Evolutionary conservation across 164 flowering plant species (phyloP).

Genomic region (Umbilicus rupestris): DNA sequence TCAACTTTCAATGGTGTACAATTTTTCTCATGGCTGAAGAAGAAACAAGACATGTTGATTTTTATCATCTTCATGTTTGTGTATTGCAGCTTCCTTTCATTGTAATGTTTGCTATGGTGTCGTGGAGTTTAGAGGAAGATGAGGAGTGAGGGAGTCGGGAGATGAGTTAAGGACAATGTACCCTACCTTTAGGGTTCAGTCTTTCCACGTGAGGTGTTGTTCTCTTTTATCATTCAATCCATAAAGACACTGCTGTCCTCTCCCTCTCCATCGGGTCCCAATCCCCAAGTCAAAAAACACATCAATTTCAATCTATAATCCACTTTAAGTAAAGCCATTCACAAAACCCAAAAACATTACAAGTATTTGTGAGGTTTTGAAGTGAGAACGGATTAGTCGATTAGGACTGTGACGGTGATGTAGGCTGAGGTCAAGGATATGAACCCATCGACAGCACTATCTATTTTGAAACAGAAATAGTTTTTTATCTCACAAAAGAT

Average conservation of each 20-base stretch:
- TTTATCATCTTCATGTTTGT: neutral
- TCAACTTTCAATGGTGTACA: neutral
- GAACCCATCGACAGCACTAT: too few relatives aligned
- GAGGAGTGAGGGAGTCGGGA: neutral
- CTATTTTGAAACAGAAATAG: too few relatives aligned
- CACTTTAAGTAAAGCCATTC: conserved; percentile 1
- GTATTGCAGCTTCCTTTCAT: neutral
- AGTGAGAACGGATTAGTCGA: too few relatives aligned
- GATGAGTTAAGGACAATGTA: conserved; percentile 3
- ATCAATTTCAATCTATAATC: neutral
- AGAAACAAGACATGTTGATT: conserved; percentile 1
- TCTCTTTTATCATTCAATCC: conserved; percentile 59
- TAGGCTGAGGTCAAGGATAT: too few relatives aligned
- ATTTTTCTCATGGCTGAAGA: too few relatives aligned
- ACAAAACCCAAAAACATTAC: neutral
- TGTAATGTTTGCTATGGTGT: neutral
- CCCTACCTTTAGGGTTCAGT: conserved; percentile 42
- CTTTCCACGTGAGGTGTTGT: conserved; percentile 58
- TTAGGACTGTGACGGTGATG: too few relatives aligned
- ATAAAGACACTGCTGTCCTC: conserved; percentile 46
- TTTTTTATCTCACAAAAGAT: too few relatives aligned
- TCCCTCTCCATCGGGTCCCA: conserved; percentile 22
- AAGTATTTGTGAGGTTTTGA: too few relatives aligned
- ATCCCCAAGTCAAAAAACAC: conserved; percentile 30
- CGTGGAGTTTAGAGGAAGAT: neutral